Evolutionary conservation across 441 rosid genomes (phyloP), one percentile per base, ranked within the genome.

Genomic region (Kokia cookei): DNA sequence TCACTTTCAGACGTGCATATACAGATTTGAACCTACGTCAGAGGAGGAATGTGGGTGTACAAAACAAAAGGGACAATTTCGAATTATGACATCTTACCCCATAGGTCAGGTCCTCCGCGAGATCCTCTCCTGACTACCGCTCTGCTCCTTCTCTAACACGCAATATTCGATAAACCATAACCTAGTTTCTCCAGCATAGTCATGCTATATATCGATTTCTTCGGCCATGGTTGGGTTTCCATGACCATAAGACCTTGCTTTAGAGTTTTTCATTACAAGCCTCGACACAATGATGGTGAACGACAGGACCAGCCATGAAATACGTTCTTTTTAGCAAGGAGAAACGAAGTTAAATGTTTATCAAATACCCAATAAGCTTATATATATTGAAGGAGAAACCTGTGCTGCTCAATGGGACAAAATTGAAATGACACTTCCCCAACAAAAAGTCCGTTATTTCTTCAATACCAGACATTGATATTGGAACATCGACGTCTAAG

Each of bases 401-500:
- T 19, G n/a, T 63, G n/a, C 50, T 12, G 4, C 12, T 37, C 3
- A 64, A 9, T 63, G 57, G 50, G 37, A 71, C 55, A n/a, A 27
- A 42, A 47, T 22, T 14, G 54, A 75, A 68, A 78, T 43, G 66
- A 61, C 65, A 43, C 35, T n/a, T 60, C 24, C 13, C 32, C 12
- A n/a, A 11, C 5, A 42, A 32, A 35, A 9, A 51, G 11, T 37
- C 48, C 42, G 1, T 5, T 5, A 4, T 1, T 68, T 53, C 14
- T 53, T 35, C 55, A 14, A 15, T 48, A 57, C 13, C 69, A 45
- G 81, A 72, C 63, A 72, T 19, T 22, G 73, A 37, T 54, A 72
- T 27, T 77, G 84, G 82, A 74, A 77, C 51, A 32, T 78, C 63
- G 17, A 69, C 61, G 77, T 60, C 58, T 79, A 72, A 79, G 70